Percentiles rank a stretch among this genome's conserved stretches.
Conservation (phyloP, 768 basidiomycete species). For the Rhizopogon vulgaris region DNA sequence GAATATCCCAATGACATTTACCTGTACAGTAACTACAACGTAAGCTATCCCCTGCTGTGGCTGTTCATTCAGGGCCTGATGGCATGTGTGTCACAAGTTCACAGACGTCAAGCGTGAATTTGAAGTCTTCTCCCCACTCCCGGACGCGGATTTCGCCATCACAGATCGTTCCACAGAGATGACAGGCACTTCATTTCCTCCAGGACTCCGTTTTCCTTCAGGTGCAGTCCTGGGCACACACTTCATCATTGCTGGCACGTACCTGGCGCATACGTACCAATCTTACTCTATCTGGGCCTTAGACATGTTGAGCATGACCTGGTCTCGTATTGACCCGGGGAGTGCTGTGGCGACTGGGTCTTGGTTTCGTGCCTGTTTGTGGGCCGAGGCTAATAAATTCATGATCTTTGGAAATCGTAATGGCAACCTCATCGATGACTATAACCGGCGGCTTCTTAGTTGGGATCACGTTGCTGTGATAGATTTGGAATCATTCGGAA, state of each 20-base stretch:
- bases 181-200: conserved; percentile 79
- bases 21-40: conserved; percentile 95
- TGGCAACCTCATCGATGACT: conserved; percentile 87
- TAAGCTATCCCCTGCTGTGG: conserved; percentile 29
- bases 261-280: conserved; percentile 89
- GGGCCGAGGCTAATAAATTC: conserved; percentile 79
- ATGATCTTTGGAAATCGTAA: conserved; percentile 87
- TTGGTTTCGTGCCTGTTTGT: conserved; percentile 91
- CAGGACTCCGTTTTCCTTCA: conserved; percentile 93
- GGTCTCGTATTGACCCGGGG: conserved; percentile 87
- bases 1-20: conserved; percentile 83
- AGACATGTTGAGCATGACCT: conserved; percentile 74
- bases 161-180: conserved; percentile 77
- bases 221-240: conserved; percentile 88
- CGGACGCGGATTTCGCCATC: conserved; percentile 70
- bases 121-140: conserved; percentile 81
- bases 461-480: conserved; percentile 92
- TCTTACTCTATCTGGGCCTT: conserved; percentile 97
- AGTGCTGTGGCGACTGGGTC: conserved; percentile 82
- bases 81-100: conserved; percentile 45
- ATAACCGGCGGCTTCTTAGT: conserved; percentile 82
- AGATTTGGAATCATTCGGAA: conserved; percentile 91
- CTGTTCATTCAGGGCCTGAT: conserved; percentile 7
- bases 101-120: conserved; percentile 94
- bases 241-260: conserved; percentile 92